Base-by-base conservation (phyloP, 306 rosid genomes). In the Prosopis cineraria region DNA sequence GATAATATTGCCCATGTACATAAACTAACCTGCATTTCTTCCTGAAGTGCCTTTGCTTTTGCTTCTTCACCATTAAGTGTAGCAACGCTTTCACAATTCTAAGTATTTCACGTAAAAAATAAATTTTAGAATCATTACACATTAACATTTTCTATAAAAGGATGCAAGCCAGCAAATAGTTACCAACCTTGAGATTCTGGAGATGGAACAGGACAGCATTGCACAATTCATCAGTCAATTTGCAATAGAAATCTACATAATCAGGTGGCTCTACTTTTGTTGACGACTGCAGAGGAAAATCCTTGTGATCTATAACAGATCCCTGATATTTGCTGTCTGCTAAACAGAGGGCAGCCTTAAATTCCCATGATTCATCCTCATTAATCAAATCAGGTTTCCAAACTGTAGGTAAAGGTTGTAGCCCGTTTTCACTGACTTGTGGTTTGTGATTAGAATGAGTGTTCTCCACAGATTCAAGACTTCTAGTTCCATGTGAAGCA, bases 341-440 rank as follows among this genome's bases (percentile, higher is more conserved):
- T 80, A 53, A 80, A 5, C 84, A 67, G 41, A 65, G 64, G 56
- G 93, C 97, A 83, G 86, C 93, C 85, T 92, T 89, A 77, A 90
- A 94, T 79, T 87, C 95, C 95, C 97, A 85, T 45, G 91, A 87
- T 78, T 79, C 95, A 74, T 90, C 94, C 75, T 85, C 97, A 17
- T 84, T 58, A 67, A 75, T 80, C 80, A 80, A 64, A 83, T 83
- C 87, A 69, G 89, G 58, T 76, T 80, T 81, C 70, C 79, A 70
- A 52, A 75, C 45, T 9, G 68, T 71, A 33, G 80, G 30, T 70
- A 84, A 65, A 78, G 88, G 59, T 68, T 79, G 86, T 44, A 50
- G 44, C 43, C 48, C 88, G 50, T 82, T 75, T 45, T 92, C 95
- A 78, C 64, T 79, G 79, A 36, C 82, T 64, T 76, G 90, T 12